Evolutionary conservation across 2,329 filamentous ascomycete species (phyloP), one percentile per base, ranked within the genome.

Genomic region (Ophiosphaerella herpotricha): DNA sequence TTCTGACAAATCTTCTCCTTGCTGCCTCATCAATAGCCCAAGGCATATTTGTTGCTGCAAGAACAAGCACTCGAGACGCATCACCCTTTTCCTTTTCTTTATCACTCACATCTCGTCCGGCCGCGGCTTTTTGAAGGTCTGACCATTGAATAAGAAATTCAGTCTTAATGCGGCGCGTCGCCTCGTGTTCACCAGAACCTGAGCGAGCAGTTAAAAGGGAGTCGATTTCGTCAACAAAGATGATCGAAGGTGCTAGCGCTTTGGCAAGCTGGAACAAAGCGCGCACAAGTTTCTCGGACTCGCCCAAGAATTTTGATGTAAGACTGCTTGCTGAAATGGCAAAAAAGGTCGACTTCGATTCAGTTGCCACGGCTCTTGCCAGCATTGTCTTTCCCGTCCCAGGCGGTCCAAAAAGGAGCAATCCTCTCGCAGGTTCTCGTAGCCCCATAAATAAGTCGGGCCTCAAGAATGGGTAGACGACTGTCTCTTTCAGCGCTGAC

Each of bases 371-470:
- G 7, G 91, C 91, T 57, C 94, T 85, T 8, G 94, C 94, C 33
- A 99, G 79, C 94, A 99, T 99, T 0, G 94, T 99, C 74, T 99
- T 99, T 44, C 94, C 94, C 0, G 94, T 99, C n/a, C 94, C 94
- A 0, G 94, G 94, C 1, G 94, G 94, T 0, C 94, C 94, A 68
- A 99, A 99, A 1, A 99, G 80, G 1, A 99, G 80, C 90, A 99
- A 97, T 5, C 94, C 94, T 50, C 91, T 82, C 12, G 94, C 93
- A 16, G 94, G 94, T 68, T 99, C 94, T 34, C 94, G 88, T 9
- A 99, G 80, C 0, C 94, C 94, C 83, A 93, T 94, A 76, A 99
- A 99, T 2, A 99, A 77, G 73, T 99, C 94, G 1, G 94, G 94
- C 1, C 94, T 88, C 9, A 99, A 78, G 70, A 99, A 97, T 0